phyloP scores from a whole-genome alignment of 83 land plant genomes.

The Diphasiastrum complanatum region DNA sequence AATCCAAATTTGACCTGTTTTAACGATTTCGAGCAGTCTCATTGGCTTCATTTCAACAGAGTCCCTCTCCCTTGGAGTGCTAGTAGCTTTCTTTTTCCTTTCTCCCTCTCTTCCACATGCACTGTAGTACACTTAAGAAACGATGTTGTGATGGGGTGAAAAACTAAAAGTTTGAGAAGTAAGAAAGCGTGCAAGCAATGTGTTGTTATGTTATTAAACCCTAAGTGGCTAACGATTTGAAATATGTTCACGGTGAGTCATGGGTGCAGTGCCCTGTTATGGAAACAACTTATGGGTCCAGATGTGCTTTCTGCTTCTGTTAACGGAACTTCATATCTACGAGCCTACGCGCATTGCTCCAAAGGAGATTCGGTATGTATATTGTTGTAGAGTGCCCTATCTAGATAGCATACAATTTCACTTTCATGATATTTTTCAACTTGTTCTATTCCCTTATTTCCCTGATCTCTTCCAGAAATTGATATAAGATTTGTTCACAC shows the following conservation, averaged over 20 bases:
- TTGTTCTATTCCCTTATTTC: too few species aligned
- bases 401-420: too few species aligned
- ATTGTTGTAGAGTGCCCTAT: too few species aligned
- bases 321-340: background rate
- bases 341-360: constrained; percentile 9
- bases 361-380: constrained; percentile 2
- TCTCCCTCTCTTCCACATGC: too few species aligned
- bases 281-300: constrained; percentile 8
- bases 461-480: too few species aligned
- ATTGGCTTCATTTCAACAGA: background rate
- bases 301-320: constrained; percentile 2
- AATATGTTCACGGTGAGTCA: background rate
- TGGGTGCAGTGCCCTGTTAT: constrained; percentile 2
- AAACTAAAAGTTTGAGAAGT: background rate
- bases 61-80: too few species aligned
- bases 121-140: too few species aligned
- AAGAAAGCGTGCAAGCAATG: background rate
- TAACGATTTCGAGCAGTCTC: background rate
- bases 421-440: too few species aligned
- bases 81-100: too few species aligned
- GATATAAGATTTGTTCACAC: too few species aligned
- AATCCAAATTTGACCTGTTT: background rate
- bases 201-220: background rate
- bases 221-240: background rate
- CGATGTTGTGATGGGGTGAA: too few species aligned